Percentiles rank a stretch among this genome's conserved stretches.
phyloP scores from a whole-genome alignment of 768 basidiomycete species.

The Leucocoprinus leucothites region DNA sequence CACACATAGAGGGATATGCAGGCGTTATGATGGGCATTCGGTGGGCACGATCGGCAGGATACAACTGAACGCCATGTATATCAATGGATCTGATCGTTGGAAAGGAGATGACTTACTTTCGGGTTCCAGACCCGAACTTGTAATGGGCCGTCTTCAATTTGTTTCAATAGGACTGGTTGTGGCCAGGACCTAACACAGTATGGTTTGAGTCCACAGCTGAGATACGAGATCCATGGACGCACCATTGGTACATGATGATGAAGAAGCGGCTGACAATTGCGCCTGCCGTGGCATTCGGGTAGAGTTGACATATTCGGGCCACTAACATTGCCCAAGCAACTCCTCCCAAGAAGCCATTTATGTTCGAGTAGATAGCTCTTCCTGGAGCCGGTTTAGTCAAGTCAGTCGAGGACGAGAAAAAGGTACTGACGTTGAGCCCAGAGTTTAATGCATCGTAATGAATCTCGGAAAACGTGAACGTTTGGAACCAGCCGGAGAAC shows the following conservation, averaged over 20 bases:
- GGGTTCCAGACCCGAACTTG: slow-evolving; percentile 99
- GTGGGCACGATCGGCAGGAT: slow-evolving; percentile 90
- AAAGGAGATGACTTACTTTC: slow-evolving; percentile 46
- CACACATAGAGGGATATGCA: slow-evolving; percentile 98
- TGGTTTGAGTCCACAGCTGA: slow-evolving; percentile 8
- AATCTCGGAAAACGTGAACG: slow-evolving; percentile 90
- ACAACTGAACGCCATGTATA: slow-evolving; percentile 50
- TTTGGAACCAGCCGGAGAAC: slow-evolving; percentile 94
- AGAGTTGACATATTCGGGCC: slow-evolving; percentile 98
- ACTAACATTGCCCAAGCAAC: slow-evolving; percentile 99
- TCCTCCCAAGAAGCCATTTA: slow-evolving; percentile 96
- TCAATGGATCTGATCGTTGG: not conserved
- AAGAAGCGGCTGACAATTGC: slow-evolving; percentile 98
- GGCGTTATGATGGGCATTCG: slow-evolving; percentile 99
- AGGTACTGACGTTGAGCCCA: slow-evolving; percentile 87
- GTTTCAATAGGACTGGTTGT: slow-evolving; percentile 94
- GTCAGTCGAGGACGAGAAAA: not conserved
- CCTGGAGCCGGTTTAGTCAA: slow-evolving; percentile 40
- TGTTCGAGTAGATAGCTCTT: slow-evolving; percentile 96
- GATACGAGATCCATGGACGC: slow-evolving; percentile 22
- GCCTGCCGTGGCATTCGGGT: slow-evolving; percentile 91
- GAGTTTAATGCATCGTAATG: slow-evolving; percentile 92
- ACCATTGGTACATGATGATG: slow-evolving; percentile 98
- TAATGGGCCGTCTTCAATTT: slow-evolving; percentile 92
- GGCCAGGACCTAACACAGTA: slow-evolving; percentile 81